Base-by-base conservation (phyloP, 495 filamentous ascomycete genomes). In the Bryoglossum gracile region DNA sequence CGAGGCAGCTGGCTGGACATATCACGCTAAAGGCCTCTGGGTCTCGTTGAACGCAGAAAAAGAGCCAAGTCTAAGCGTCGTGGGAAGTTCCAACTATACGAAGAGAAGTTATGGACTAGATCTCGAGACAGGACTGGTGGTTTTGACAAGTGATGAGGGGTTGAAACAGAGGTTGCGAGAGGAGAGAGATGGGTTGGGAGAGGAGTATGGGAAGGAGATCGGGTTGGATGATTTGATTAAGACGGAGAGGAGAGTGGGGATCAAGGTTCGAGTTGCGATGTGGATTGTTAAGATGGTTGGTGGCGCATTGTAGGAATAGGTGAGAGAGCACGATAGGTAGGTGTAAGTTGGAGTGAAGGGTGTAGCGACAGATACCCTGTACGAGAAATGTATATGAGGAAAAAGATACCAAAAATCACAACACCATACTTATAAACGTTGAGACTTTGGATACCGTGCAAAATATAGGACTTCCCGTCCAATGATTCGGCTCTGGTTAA, bases 21-120 rank as follows among this genome's bases (percentile, higher is more conserved):
- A 99, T 62, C 92, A 99, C 59, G 92, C 92, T 40, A 99, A 99
- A 66, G 92, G 92, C 0, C 70, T 98, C 2, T 98, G 92, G 92
- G 75, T 95, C 18, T 88, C 87, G 0, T 65, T 96, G 10, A 81
- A 82, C 0, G 61, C 65, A 8, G 63, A 69, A 40, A 58, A 69
- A 17, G 65, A 71, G 13, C 89, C 91, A 2, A 84, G 83, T 42
- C 75, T 95, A 19, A 90, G 80, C 19, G 69, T 96, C 2, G 78
- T 99, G 4, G 92, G 92, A 0, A 90, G 84, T 57, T 91, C 85
- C 34, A 99, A 99, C 62, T 99, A 96, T 65, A 99, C 92, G 0
- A 90, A 92, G 61, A 73, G 92, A 25, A 92, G 86, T 59, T 95
- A 97, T 60, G 80, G 80, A 36, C 75, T 97, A 28, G 92, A 99